These are phyloP conservation scores for Wickerhamomyces sp. DNA, from an alignment of 1,139 yeast species.

Conservation along the genomic window DNA sequence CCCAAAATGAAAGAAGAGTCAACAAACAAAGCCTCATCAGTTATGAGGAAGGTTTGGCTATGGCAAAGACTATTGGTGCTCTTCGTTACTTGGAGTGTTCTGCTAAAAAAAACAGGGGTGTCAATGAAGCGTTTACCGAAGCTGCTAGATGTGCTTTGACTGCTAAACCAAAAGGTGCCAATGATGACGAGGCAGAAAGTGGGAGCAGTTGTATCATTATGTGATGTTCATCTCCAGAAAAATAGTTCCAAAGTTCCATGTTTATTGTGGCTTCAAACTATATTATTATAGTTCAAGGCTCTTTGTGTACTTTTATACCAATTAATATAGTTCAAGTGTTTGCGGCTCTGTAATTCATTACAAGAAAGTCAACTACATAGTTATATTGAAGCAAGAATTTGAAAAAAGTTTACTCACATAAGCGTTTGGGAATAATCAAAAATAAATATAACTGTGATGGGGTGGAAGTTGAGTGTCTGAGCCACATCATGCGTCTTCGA, in stretches of 20 bases:
- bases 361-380: too few relatives aligned
- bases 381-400: too few relatives aligned
- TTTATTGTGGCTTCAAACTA: not conserved
- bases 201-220: conserved; percentile 31
- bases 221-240: conserved; percentile 20
- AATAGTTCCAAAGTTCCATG: too few relatives aligned
- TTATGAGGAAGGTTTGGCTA: conserved; percentile 78
- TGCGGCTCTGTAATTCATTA: too few relatives aligned
- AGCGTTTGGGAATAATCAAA: too few relatives aligned
- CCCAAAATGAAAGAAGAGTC: conserved; percentile 70
- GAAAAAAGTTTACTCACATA: too few relatives aligned
- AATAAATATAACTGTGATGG: too few relatives aligned
- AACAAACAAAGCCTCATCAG: conserved; percentile 74
- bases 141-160: conserved; percentile 65
- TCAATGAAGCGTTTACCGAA: conserved; percentile 85
- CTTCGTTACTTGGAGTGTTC: conserved; percentile 87
- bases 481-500: conserved; percentile 30
- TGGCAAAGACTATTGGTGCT: conserved; percentile 86
- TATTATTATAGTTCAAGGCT: not conserved
- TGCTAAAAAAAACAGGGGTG: conserved; percentile 87
- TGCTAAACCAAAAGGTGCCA: conserved; percentile 30
- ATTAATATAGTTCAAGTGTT: too few relatives aligned
- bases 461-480: too few relatives aligned
- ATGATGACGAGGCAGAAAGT: conserved; percentile 42
- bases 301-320: not conserved